Evolutionary conservation across 2,329 filamentous ascomycete species (phyloP), one percentile per base, ranked within the genome.

Genomic region (Xylaria sp.): DNA sequence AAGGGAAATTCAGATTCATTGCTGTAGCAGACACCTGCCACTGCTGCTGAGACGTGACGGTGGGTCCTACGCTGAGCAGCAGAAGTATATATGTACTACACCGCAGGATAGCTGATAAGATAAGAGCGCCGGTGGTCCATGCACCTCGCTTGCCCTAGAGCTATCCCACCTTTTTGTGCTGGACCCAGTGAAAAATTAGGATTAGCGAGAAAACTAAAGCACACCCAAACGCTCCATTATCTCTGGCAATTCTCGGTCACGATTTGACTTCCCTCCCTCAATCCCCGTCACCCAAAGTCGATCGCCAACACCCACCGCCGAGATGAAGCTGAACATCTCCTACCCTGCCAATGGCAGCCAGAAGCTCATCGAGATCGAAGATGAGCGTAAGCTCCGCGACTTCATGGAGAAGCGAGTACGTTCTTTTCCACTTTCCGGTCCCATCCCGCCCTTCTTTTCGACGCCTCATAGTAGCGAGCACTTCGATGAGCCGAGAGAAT

Each of bases 261-360:
- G 73, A 73, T 73, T 75, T 76, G 75, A 78, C 78, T 76, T 78
- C 72, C 72, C 74, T 73, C 73, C 72, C 69, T 71, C 70, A 69
- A 75, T 46, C 71, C 71, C 75, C 73, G 69, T 74, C 73, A 70
- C 70, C 75, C 71, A 74, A 72, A 76, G 74, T 78, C 77, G 76
- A 77, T 76, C 74, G 73, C 76, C 69, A 72, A 78, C 81, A 73
- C 74, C 73, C 71, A 76, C 74, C 82, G 85, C 83, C 85, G 87
- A 88, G 87, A 92, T 92, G 91, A 92, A 93, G 87, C 84, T 90
- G 85, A 89, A 89, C 87, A 88, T 90, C 81, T 88, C 85, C 80
- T 97, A 94, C 91, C 96, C 96, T 87, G 94, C 95, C 91, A 98
- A 98, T 88, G 96, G 96, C 91, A 96, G 94, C 83, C 96, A 99